Conservation (phyloP, 2,329 filamentous ascomycete genomes). For the Penicillium aurantiogriseum region DNA sequence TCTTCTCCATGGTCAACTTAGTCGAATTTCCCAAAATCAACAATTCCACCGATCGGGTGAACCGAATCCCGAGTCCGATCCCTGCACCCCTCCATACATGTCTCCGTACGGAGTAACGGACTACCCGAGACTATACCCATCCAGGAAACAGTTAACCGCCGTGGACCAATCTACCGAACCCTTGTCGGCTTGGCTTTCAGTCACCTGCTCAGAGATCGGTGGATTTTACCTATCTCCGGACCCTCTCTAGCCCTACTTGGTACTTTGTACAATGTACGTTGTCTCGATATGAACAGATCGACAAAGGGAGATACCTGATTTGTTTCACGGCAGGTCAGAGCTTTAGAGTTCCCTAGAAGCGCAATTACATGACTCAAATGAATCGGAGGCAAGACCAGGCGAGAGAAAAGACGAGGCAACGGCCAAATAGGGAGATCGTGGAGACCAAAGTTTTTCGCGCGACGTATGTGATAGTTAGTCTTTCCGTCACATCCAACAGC, state of each 20-base stretch:
- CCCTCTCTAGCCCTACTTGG: background rate
- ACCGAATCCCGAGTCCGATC: background rate
- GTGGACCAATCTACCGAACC: background rate
- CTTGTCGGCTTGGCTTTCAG: background rate
- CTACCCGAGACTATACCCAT: background rate
- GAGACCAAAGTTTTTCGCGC: background rate
- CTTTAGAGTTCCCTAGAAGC: background rate
- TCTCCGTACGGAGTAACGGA: too few relatives aligned
- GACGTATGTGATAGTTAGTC: background rate
- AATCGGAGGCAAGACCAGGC: background rate
- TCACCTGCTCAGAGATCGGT: background rate
- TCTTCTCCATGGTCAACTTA: too few relatives aligned
- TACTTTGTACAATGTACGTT: background rate
- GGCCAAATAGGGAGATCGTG: background rate
- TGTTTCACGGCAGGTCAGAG: background rate
- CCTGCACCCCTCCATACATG: too few relatives aligned
- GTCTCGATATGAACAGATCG: background rate
- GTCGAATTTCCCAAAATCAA: background rate
- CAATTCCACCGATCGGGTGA: background rate
- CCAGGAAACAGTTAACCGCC: background rate
- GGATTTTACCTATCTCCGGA: background rate
- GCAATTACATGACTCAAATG: background rate
- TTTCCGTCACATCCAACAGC: background rate
- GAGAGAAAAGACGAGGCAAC: background rate
- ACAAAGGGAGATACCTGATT: background rate